Percentiles rank a stretch among this genome's conserved stretches.
Evolutionary conservation across 2,329 filamentous ascomycete genomes (phyloP).

Genomic region (Coleophoma crateriformis): DNA sequence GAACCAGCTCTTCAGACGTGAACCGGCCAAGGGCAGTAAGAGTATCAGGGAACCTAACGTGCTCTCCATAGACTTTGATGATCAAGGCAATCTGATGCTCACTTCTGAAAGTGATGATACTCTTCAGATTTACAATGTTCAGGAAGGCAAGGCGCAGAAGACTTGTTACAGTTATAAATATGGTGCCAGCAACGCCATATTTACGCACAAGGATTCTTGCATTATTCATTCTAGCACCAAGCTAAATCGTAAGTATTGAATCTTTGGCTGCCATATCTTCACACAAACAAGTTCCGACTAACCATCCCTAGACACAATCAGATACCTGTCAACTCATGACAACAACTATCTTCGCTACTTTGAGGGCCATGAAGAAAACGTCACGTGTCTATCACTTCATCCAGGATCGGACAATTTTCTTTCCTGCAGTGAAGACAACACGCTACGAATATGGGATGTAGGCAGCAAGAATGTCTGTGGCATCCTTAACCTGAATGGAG

Average conservation of each 20-base stretch:
- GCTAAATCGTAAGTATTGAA: constrained; percentile 61
- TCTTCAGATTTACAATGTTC: constrained; percentile 91
- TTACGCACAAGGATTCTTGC: constrained; percentile 73
- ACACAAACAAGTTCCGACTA: neutral
- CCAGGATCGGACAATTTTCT: constrained; percentile 88
- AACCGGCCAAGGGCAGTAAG: constrained; percentile 33
- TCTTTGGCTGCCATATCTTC: neutral
- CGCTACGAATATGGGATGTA: constrained; percentile 80
- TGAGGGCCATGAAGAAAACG: constrained; percentile 77
- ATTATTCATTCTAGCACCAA: constrained; percentile 97
- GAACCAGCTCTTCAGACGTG: constrained; percentile 51
- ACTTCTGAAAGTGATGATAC: constrained; percentile 91
- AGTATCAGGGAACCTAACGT: constrained; percentile 49
- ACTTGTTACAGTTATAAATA: constrained; percentile 94
- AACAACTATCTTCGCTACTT: constrained; percentile 97
- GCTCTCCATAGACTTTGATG: constrained; percentile 93
- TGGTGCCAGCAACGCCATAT: constrained; percentile 87
- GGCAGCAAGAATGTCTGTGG: constrained; percentile 75
- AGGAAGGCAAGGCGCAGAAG: constrained; percentile 85
- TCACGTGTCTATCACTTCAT: constrained; percentile 79
- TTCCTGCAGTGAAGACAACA: constrained; percentile 86
- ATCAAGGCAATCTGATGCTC: constrained; percentile 87
- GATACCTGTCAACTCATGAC: constrained; percentile 86
- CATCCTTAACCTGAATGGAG: constrained; percentile 71
- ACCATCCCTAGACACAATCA: constrained; percentile 61